Base-by-base conservation (phyloP, 129 eudicot species). In the Escallonia herrerae region DNA sequence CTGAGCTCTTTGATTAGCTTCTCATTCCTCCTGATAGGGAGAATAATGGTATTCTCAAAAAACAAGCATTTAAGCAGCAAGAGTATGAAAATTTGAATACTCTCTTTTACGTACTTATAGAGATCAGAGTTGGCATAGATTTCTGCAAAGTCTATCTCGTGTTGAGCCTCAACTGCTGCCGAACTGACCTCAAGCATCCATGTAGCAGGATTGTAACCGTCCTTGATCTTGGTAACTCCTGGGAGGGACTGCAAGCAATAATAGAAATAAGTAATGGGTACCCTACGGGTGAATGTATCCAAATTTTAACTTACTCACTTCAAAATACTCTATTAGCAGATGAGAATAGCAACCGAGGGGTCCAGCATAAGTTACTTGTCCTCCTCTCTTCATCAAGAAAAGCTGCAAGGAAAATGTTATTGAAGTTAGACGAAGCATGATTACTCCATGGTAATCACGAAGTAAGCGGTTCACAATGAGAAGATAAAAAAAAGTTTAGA, bases 141-240 rank as follows among this genome's bases (percentile, higher is more conserved):
- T 3, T 46, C 79, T 2, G 87, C 86, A 71, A 85, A 89, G 68
- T 85, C 87, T 8, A 89, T 85, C 12, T 62, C 69, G 14, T 83
- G 85, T 71, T 75, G 87, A 75, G 76, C 66, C 69, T 89, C 96
- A 60, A 72, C 82, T 7, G 69, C 69, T n/a, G 82, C 38, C 15
- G 96, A 63, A 61, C 68, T 77, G 76, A 83, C 74, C 12, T 89
- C 90, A 65, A 89, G 72, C 96, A 89, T 89, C 96, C 96, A 83
- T 3, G 96, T 89, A n/a, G 96, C 95, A 3, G 86, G 96, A 80
- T 89, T 89, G 52, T 76, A 79, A 38, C 95, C 90, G 1, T 85
- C 90, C 79, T 54, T 80, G 33, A 89, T 85, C 71, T 61, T 81
- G 2, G 84, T 69, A 52, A 83, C 83, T 61, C 90, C 87, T 55